Base-by-base conservation (phyloP, 352 stramenopile species). In the Peronospora tabacina region DNA sequence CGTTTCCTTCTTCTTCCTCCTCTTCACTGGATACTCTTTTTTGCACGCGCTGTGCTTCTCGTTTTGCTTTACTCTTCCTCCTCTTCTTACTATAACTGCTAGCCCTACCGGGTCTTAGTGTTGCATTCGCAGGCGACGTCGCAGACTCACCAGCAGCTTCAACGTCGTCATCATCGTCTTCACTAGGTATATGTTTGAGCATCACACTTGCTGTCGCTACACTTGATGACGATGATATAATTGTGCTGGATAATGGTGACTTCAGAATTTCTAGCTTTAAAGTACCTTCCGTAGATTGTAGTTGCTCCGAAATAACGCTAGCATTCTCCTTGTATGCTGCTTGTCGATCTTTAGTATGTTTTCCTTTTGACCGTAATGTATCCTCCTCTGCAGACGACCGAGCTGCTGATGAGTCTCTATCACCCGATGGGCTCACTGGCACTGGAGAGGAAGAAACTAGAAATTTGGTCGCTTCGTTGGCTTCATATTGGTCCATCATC, bases 61-160 rank as follows among this genome's bases (percentile, higher is more conserved):
- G 52, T 29, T 63, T 72, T 13, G 44, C 55, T 49, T 84, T 87
- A 46, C 75, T 83, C 49, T 74, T 79, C 35, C 75, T 81, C 51
- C 76, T 82, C 26, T 83, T 84, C 45, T 83, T 83, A 24, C 61
- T 55, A 41, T 52, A 47, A 10, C 49, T 19, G 28, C 7, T 39
- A 20, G 41, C 37, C 36, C 35, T 49, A 11, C 33, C 41, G 0
- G 61, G 61, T 34, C 52, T 42, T 34, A 49, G 49, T 9, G 48
- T 66, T 36, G 52, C 46, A 52, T 60, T 48, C 19, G 49, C 44
- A 35, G 17, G 49, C 30, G 61, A 58, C 11, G 63, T 70, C 3
- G 46, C 50, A 13, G 59, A 59, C 0, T 56, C 54, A 40, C 28
- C 49, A 11, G 37, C 45, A 24, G 49, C 52, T 70, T 85, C 64